Evolutionary conservation across 2,329 filamentous ascomycete species (phyloP).

Genomic region (Sclerotinia minor): DNA sequence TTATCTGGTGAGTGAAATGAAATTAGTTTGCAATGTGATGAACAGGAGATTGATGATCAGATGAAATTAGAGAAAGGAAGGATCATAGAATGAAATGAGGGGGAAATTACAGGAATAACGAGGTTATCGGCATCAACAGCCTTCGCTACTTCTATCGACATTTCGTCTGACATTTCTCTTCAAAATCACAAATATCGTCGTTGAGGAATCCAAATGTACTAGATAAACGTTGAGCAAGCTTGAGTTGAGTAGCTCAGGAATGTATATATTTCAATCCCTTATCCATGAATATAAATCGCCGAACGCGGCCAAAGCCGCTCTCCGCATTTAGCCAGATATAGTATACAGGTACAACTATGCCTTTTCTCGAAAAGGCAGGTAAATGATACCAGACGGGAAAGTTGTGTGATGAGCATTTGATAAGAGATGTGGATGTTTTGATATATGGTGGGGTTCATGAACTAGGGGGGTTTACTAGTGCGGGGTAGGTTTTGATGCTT

Average conservation of each 20-base stretch:
- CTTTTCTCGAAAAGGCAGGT: conserved; percentile 10
- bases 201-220: not conserved
- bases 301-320: conserved; percentile 21
- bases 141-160: conserved; percentile 26
- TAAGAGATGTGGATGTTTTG: conserved; percentile 1
- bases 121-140: conserved; percentile 53
- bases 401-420: conserved; percentile 11
- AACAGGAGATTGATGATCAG: conserved; percentile 3
- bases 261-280: not conserved
- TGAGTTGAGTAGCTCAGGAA: not conserved
- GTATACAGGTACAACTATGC: not conserved
- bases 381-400: not conserved
- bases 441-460: conserved; percentile 4
- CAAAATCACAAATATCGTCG: not conserved
- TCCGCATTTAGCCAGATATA: conserved; percentile 6
- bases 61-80: conserved; percentile 18
- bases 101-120: conserved; percentile 52
- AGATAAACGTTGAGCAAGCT: not conserved
- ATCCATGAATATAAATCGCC: not conserved
- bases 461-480: not conserved
- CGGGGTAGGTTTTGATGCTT: conserved; percentile 16
- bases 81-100: not conserved
- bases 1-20: conserved; percentile 53
- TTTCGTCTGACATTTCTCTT: not conserved
- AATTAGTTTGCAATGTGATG: not conserved